Evolutionary conservation across 306 rosid genomes (phyloP).

Genomic region (Cucumis cinereus): DNA sequence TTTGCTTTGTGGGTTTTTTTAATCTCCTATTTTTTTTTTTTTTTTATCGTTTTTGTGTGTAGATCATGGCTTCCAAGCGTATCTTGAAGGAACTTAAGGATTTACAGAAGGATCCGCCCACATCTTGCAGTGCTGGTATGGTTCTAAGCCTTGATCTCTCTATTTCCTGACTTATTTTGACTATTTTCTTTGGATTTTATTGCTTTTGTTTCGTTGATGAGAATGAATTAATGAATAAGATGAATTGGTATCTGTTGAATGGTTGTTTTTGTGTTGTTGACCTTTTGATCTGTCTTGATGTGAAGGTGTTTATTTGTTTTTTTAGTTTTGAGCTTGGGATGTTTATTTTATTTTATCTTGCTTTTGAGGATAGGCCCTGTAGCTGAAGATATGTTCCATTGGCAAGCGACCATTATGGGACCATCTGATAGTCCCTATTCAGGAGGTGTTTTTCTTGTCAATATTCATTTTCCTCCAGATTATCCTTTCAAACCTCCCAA

Average conservation of each 20-base stretch:
- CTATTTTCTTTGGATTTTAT: background rate
- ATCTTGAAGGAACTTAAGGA: conserved; percentile 67
- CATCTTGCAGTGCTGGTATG: conserved; percentile 69
- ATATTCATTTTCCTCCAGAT: conserved; percentile 54
- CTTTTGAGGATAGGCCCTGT: conserved; percentile 37
- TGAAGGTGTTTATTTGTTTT: background rate
- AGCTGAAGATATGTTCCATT: conserved; percentile 68
- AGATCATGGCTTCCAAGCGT: conserved; percentile 65
- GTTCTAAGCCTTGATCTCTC: background rate
- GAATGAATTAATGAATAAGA: background rate
- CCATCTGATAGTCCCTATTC: conserved; percentile 65
- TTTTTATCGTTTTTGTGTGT: background rate
- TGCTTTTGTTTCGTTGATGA: background rate
- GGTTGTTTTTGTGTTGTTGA: background rate
- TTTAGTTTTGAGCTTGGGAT: background rate
- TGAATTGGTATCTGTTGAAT: background rate
- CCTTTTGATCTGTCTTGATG: conserved; percentile 1
- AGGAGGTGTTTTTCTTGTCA: conserved; percentile 62
- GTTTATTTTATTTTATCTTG: background rate
- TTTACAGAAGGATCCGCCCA: conserved; percentile 80
- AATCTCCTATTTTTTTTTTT: background rate
- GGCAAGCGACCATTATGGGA: conserved; percentile 73
- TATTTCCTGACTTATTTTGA: background rate
- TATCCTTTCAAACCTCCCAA: conserved; percentile 76
- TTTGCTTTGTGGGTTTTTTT: background rate